Evolutionary conservation across 129 eudicot species (phyloP).

Genomic region (Centaurea solstitialis): DNA sequence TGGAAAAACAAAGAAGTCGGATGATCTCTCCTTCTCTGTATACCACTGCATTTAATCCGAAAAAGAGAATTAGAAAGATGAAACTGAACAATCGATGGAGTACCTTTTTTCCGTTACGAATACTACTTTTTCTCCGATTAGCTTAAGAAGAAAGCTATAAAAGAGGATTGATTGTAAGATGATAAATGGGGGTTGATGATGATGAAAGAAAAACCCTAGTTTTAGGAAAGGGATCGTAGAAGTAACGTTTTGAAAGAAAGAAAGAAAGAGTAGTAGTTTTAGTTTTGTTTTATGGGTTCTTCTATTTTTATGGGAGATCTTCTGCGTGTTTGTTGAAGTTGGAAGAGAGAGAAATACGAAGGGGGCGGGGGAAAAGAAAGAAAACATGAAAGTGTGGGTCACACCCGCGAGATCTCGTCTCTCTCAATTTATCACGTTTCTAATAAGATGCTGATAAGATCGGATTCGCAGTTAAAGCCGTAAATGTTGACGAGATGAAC

Average conservation of each 20-base stretch:
- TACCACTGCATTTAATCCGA: not conserved
- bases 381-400: constrained; percentile 25
- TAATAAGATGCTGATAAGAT: too few relatives aligned
- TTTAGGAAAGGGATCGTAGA: constrained; percentile 25
- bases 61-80: constrained; percentile 3
- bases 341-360: not conserved
- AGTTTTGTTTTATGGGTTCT: constrained; percentile 20
- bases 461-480: too few relatives aligned
- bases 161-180: not conserved
- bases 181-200: constrained; percentile 9
- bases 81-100: constrained; percentile 28
- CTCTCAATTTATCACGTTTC: constrained; percentile 1
- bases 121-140: not conserved
- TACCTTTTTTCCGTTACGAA: constrained; percentile 33
- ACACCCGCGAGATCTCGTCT: not conserved
- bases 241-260: constrained; percentile 16
- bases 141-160: constrained; percentile 18
- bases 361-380: constrained; percentile 21
- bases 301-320: not conserved
- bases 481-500: too few relatives aligned
- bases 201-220: not conserved
- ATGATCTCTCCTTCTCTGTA: not conserved
- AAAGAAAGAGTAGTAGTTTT: constrained; percentile 5
- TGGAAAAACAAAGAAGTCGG: not conserved
- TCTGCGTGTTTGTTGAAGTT: constrained; percentile 7